Percentiles rank a stretch among this genome's conserved stretches.
Evolutionary conservation across 2,329 filamentous ascomycete species (phyloP).

Genomic region (Eutypella sp.): DNA sequence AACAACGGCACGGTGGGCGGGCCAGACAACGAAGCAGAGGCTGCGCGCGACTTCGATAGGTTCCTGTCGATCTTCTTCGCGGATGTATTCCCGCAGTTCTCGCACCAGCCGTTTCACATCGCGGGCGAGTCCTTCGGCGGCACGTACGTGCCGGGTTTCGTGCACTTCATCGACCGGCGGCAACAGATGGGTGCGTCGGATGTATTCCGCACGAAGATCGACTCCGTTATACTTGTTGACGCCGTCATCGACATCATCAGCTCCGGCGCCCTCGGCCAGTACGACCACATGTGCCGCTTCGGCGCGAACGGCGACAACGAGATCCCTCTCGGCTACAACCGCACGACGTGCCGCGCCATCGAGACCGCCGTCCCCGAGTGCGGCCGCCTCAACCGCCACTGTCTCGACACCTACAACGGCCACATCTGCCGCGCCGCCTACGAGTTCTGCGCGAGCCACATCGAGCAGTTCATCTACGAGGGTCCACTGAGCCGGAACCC

Average conservation of each 20-base stretch:
- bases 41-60: constrained; percentile 11
- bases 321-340: constrained; percentile 5
- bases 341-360: constrained; percentile 2
- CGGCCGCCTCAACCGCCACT: constrained; percentile 3
- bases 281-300: constrained; percentile 15
- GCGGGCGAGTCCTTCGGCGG: constrained; percentile 17
- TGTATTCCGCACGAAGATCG: constrained; percentile 4
- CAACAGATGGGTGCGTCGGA: constrained; percentile 7
- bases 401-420: constrained; percentile 7
- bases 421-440: constrained; percentile 7
- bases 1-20: constrained; percentile 8
- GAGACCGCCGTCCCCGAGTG: constrained; percentile 7
- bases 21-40: constrained; percentile 8
- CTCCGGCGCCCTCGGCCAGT: constrained; percentile 4
- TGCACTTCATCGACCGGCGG: constrained; percentile 7
- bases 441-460: constrained; percentile 4
- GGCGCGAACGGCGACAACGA: constrained; percentile 3
- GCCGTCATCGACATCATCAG: constrained; percentile 8
- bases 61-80: constrained; percentile 15
- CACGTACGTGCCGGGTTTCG: constrained; percentile 14
- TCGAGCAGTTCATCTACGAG: background rate
- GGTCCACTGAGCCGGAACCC: background rate
- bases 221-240: constrained; percentile 14
- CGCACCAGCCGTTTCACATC: constrained; percentile 10
- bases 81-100: constrained; percentile 11